Evolutionary conservation across 2,329 filamentous ascomycete genomes (phyloP).

Genomic region (Verticillium klebahnii): DNA sequence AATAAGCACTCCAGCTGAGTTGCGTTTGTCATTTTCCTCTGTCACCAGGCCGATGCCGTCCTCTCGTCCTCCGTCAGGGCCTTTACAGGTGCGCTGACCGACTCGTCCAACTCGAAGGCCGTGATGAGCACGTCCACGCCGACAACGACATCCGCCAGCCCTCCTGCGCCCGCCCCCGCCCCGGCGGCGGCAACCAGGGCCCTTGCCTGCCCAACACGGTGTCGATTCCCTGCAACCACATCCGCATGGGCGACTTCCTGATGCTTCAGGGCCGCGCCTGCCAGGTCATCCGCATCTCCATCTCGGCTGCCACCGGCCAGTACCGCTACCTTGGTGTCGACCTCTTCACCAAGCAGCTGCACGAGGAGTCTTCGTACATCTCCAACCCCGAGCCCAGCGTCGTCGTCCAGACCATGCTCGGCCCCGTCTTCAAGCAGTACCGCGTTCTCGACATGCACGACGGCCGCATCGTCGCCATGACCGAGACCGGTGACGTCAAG

Average conservation of each 20-base stretch:
- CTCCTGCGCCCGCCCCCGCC: slow-evolving; percentile 23
- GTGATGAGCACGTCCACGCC: slow-evolving; percentile 39
- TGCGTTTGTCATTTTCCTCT: slow-evolving; percentile 6
- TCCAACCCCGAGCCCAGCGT: slow-evolving; percentile 96
- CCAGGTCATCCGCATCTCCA: slow-evolving; percentile 99
- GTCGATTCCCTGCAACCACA: slow-evolving; percentile 98
- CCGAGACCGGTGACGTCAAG: slow-evolving; percentile 98
- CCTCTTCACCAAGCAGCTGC: slow-evolving; percentile 99
- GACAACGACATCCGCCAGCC: slow-evolving; percentile 40
- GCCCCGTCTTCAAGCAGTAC: slow-evolving; percentile 99
- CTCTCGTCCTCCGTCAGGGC: slow-evolving; percentile 42
- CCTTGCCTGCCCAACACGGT: slow-evolving; percentile 70
- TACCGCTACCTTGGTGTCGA: slow-evolving; percentile 99
- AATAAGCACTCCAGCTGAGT: slow-evolving; percentile 9
- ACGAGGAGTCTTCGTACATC: slow-evolving; percentile 97
- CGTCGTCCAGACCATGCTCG: slow-evolving; percentile 98
- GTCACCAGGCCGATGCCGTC: slow-evolving; percentile 52
- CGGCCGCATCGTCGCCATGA: slow-evolving; percentile 89
- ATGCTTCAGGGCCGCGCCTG: slow-evolving; percentile 98
- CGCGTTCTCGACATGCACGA: slow-evolving; percentile 96
- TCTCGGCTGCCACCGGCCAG: slow-evolving; percentile 95
- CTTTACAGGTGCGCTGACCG: slow-evolving; percentile 55
- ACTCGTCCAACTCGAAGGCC: slow-evolving; percentile 41
- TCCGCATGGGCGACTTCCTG: slow-evolving; percentile 97
- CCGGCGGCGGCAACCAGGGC: slow-evolving; percentile 20